Evolutionary conservation across 768 basidiomycete genomes (phyloP).

Genomic region (Clitopilus passeckerianus): DNA sequence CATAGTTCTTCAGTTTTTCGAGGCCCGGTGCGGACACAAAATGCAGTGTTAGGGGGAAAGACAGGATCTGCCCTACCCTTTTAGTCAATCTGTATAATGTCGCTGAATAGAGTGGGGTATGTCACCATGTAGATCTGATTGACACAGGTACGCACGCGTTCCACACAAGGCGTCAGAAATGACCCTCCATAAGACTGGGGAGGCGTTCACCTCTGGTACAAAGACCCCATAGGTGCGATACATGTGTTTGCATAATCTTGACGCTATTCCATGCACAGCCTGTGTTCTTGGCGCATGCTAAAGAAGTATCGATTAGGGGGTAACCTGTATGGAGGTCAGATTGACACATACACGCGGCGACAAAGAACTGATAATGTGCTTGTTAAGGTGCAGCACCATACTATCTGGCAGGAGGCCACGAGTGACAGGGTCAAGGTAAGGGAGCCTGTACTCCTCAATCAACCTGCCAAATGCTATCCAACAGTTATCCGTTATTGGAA

Average conservation of each 20-base stretch:
- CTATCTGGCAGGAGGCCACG: constrained; percentile 49
- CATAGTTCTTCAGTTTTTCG: constrained; percentile 25
- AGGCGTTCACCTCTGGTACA: constrained; percentile 72
- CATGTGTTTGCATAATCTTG: constrained; percentile 57
- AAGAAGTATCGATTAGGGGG: background rate
- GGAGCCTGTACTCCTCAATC: constrained; percentile 71
- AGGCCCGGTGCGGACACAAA: constrained; percentile 43
- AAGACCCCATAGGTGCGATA: constrained; percentile 48
- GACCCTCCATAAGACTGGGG: constrained; percentile 75
- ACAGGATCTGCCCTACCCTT: constrained; percentile 48
- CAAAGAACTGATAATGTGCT: constrained; percentile 59
- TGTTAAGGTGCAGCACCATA: constrained; percentile 69
- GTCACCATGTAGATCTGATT: constrained; percentile 10
- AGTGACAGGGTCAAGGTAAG: constrained; percentile 67
- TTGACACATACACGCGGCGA: constrained; percentile 59
- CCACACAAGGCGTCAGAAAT: constrained; percentile 58
- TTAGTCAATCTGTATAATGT: constrained; percentile 63
- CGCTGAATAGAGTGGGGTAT: constrained; percentile 32
- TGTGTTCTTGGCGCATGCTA: constrained; percentile 64
- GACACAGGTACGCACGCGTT: constrained; percentile 53
- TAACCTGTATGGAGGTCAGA: background rate
- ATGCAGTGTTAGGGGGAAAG: constrained; percentile 58
- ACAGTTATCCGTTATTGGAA: constrained; percentile 3
- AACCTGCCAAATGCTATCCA: constrained; percentile 37
- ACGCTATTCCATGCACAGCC: constrained; percentile 53